A percentile compares a stretch with the other conserved stretches of the same genome.
phyloP scores from a whole-genome alignment of 2,329 filamentous ascomycete species.

The Beauveria varroae region DNA sequence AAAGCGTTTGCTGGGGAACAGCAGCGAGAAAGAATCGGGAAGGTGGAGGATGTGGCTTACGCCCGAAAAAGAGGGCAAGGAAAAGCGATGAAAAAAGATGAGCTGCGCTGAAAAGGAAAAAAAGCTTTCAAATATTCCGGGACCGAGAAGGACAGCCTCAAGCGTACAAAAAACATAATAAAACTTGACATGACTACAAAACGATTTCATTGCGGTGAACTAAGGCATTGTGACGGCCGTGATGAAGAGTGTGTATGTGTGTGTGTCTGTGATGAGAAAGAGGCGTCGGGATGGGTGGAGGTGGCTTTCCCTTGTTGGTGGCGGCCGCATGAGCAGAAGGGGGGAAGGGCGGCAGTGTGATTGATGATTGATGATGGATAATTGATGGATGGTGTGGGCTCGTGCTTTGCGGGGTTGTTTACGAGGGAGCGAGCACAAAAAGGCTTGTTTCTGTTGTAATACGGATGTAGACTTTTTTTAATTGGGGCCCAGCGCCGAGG shows the following conservation, averaged over 20 bases:
- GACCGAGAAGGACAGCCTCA: slow-evolving; percentile 8
- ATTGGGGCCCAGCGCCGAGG: neutral
- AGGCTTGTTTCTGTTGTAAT: neutral
- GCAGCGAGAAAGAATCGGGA: slow-evolving; percentile 1
- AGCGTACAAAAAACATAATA: slow-evolving; percentile 9
- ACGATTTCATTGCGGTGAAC: neutral
- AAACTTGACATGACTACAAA: neutral
- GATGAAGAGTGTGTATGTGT: neutral
- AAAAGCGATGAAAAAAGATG: neutral
- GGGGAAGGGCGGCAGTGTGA: too few relatives aligned
- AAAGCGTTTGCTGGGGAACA: neutral
- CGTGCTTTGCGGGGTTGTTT: slow-evolving; percentile 1
- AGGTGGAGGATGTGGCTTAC: neutral
- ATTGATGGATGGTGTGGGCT: neutral
- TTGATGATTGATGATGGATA: neutral
- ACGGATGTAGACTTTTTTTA: neutral
- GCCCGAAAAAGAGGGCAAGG: neutral
- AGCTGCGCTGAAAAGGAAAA: neutral
- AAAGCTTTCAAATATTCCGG: neutral
- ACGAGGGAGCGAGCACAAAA: neutral
- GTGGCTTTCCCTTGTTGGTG: neutral
- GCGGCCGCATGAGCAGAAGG: neutral
- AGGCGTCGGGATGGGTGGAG: neutral
- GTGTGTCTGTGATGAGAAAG: neutral
- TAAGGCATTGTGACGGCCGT: neutral